Conservation (phyloP, 2,329 filamentous ascomycete species). For the Septoria linicola region DNA sequence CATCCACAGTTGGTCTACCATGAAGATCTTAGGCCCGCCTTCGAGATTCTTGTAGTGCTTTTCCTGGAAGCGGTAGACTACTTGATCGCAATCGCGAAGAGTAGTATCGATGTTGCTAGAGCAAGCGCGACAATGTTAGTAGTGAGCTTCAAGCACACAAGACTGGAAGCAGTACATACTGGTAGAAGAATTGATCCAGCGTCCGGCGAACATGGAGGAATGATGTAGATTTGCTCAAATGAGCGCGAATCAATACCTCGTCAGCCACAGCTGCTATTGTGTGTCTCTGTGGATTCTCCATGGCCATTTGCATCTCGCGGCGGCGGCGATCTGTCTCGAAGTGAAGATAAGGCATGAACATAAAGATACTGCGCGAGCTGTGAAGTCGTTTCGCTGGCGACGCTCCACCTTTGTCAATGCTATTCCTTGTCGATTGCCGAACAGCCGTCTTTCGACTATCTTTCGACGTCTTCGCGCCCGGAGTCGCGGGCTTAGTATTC, state of each 20-base stretch:
- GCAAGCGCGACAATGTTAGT: too few relatives aligned
- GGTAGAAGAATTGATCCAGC: constrained; percentile 66
- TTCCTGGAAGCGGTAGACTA: constrained; percentile 58
- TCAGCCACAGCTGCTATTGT: constrained; percentile 35
- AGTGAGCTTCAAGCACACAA: too few relatives aligned
- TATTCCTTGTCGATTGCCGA: constrained; percentile 15
- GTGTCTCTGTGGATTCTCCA: constrained; percentile 34
- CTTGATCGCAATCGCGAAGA: constrained; percentile 61
- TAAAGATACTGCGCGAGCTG: constrained; percentile 38
- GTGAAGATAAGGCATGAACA: constrained; percentile 65
- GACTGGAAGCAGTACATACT: constrained; percentile 38
- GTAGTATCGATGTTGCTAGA: constrained; percentile 58
- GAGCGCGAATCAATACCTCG: constrained; percentile 37
- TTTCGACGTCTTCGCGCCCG: background rate
- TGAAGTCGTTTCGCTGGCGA: constrained; percentile 8
- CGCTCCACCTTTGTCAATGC: constrained; percentile 7
- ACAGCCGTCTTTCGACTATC: constrained; percentile 4
- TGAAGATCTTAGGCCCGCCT: constrained; percentile 27
- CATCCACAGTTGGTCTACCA: constrained; percentile 65
- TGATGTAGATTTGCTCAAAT: constrained; percentile 25
- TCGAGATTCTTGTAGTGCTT: constrained; percentile 21
- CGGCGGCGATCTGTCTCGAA: constrained; percentile 57
- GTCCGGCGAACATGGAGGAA: constrained; percentile 60
- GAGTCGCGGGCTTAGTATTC: background rate
- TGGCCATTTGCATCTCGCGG: constrained; percentile 57